Conservation (phyloP, 805 yeast species). For the Pichia insulana region DNA sequence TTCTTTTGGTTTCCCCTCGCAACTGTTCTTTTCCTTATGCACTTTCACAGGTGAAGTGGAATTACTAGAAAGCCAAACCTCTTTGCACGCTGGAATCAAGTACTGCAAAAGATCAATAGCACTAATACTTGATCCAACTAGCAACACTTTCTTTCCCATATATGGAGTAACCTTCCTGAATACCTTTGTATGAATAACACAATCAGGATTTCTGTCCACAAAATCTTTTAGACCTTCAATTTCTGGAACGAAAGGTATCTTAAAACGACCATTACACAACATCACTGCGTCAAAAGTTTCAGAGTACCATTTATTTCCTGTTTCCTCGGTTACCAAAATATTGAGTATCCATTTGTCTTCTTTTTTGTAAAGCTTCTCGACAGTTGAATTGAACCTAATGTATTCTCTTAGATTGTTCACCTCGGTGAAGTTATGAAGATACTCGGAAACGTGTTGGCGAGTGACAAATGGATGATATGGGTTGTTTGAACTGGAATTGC, state of each 20-base stretch:
- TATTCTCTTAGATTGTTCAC: slow-evolving; percentile 21
- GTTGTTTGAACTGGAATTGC: neutral
- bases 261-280: slow-evolving; percentile 32
- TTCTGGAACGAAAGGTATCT: slow-evolving; percentile 31
- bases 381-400: slow-evolving; percentile 28
- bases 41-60: no score
- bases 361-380: slow-evolving; percentile 22
- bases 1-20: neutral
- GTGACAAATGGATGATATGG: slow-evolving; percentile 17
- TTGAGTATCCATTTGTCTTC: slow-evolving; percentile 26
- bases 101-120: slow-evolving; percentile 53
- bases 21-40: no score
- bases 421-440: slow-evolving; percentile 17
- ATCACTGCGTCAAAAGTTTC: slow-evolving; percentile 35
- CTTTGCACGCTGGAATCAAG: slow-evolving; percentile 19
- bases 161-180: slow-evolving; percentile 21
- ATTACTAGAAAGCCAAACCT: slow-evolving; percentile 5
- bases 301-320: slow-evolving; percentile 26
- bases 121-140: slow-evolving; percentile 40
- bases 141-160: slow-evolving; percentile 20
- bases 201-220: slow-evolving; percentile 22
- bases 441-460: slow-evolving; percentile 13
- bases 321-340: no score
- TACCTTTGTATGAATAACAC: slow-evolving; percentile 16
- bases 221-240: slow-evolving; percentile 26